Base-by-base conservation (phyloP, 345 rosid genomes). In the Heritiera fomes region DNA sequence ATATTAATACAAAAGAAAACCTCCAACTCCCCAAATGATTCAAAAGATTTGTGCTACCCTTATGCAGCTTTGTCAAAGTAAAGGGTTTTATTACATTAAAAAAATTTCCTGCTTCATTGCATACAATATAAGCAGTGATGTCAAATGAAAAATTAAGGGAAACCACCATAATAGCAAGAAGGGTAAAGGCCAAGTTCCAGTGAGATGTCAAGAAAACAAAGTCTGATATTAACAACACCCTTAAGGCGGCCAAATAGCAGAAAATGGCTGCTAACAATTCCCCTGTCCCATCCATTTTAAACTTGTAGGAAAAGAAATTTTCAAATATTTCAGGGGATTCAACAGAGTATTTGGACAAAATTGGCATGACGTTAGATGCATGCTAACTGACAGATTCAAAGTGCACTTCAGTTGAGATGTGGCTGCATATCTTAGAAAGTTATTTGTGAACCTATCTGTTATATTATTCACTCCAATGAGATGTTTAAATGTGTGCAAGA, bases 401-500 rank as follows among this genome's bases (percentile, higher is more conserved):
- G 13, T 20, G 28, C 71, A 66, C 5, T 66, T 66, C 2, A 18
- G 28, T 40, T 40, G 49, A 65, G 47, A 41, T 66, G 14, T 17
- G 49, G 30, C 7, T 18, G 23, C 71, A 66, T 66, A 23, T 23
- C 28, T 23, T 41, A 40, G 20, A 66, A 66, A 40, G 28, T 41
- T 40, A 18, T 18, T 18, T 9, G 30, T 70, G 56, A 10, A 23
- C 73, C 55, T 12, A 47, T 50, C 18, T 11, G 8, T 23, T 34
- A 45, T 38, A 38, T 64, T 45, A 46, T 46, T 45, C 28, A 56
- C 61, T 56, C 61, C 23, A n/a, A 53, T 18, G 28, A 56, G 61
- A 56, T 2, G 34, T 46, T 68, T 20, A 38, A 71, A 30, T 71
- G 75, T 71, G 45, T 50, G 75, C 61, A 71, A 71, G 38, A 6